These are phyloP conservation scores for Exophiala viscosa DNA, from an alignment of 2,329 filamentous ascomycete genomes.

Conservation along the genomic window DNA sequence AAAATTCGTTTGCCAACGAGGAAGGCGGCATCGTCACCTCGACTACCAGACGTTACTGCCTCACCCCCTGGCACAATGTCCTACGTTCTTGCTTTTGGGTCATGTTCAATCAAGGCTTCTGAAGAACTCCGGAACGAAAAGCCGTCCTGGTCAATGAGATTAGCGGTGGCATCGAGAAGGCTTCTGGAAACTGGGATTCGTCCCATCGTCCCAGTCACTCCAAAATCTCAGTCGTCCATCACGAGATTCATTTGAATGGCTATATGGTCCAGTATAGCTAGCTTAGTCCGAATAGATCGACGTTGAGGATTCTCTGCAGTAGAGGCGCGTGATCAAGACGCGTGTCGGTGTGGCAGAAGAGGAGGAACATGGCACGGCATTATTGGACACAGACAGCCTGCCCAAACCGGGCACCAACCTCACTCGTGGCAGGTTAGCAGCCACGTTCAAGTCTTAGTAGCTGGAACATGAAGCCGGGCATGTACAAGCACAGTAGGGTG, in stretches of 20 bases:
- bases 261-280: neutral
- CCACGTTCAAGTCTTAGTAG: neutral
- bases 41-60: neutral
- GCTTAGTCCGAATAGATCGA: neutral
- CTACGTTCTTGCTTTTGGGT: neutral
- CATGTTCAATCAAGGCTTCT: neutral
- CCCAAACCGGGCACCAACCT: neutral
- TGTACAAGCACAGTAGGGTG: too few relatives aligned
- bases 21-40: neutral
- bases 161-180: too few relatives aligned
- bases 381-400: neutral
- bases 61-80: neutral
- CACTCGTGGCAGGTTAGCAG: neutral
- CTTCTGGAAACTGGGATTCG: too few relatives aligned
- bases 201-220: too few relatives aligned
- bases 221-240: too few relatives aligned
- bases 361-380: neutral
- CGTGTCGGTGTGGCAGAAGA: neutral
- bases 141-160: too few relatives aligned
- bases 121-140: neutral
- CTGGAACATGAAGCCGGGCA: too few relatives aligned
- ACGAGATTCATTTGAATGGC: too few relatives aligned
- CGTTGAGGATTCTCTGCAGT: neutral
- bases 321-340: neutral
- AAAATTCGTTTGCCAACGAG: neutral